Base-by-base conservation (phyloP, 31 red algal genomes). In the Pterothamnion heteromorphum region DNA sequence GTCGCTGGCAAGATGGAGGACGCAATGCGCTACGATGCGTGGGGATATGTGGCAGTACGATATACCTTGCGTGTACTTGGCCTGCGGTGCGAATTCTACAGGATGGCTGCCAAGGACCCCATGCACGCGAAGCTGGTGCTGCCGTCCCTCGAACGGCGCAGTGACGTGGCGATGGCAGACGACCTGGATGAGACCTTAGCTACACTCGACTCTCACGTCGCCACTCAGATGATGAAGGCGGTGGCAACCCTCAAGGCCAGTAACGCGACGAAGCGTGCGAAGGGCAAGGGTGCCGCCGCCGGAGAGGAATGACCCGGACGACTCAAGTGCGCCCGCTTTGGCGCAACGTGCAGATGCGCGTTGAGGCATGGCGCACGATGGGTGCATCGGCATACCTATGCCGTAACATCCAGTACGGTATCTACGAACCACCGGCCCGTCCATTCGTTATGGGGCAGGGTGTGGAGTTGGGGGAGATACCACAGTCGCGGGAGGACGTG, bases 221-320 rank as follows among this genome's bases (percentile, higher is more conserved):
- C 84, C 1, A 93, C 84, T 26, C 92, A 93, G 44, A 4, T 89
- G 0, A 89, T 93, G 84, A 93, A 93, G 39, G 64, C 92, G 35
- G 92, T 89, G 3, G 84, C 80, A 0, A 92, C 80, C 82, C 44
- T 93, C 3, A 74, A 18, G 0, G 91, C 83, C 0, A 93, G 91
- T 64, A 93, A 93, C 80, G 91, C n/a, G n/a, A 92, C 91, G 31
- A 92, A 85, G 91, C 91, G 91, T 36, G 0, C 44, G 0, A 72
- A 43, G 21, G 24, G 31, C 4, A 43, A 26, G 44, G 80, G 91
- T 84, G 44, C 23, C 1, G 18, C 64, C 58, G 84, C 84, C 41
- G 33, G 22, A 18, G 64, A 89, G 20, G 0, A 89, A 22, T 93
- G 36, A 28, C 2, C 27, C 2, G 3, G 0, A 43, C 0, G 0